Evolutionary conservation across 1,139 yeast species (phyloP), one percentile per base, ranked within the genome.

Genomic region (Wickerhamomyces sp.): DNA sequence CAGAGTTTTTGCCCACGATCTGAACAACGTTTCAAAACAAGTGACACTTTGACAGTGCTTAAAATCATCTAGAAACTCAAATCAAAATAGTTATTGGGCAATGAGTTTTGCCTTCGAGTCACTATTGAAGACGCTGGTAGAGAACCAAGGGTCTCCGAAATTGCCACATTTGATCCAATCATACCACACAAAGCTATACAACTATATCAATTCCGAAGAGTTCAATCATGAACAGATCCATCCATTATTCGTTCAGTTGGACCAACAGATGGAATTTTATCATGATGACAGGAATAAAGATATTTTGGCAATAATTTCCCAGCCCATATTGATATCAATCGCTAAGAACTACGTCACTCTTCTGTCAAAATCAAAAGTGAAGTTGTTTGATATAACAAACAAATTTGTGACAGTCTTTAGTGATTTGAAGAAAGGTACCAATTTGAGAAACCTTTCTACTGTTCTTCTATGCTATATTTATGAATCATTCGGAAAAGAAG

Each of bases 401-500:
- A 52, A 49, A 36, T 55, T 57, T 44, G 55, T 58, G 10, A 42
- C 52, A 9, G 50, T 51, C 7, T 55, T 56, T 40, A 49, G 47
- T 34, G 53, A 50, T 30, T n/a, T 46, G 9, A 53, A 54, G 45
- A 47, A 46, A 34, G 43, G 49, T 4, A 23, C 27, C 3, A 38
- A 41, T 10, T 39, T 57, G 14, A 51, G 49, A 32, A 42, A 53
- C 15, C 14, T 56, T 14, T 39, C 53, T 7, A 44, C 47, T 44
- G 58, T 55, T 2, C 42, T 56, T 2, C 39, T 58, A 11, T 43
- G 53, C 3, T 39, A 45, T n/a, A 43, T 67, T 3, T 61, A 62
- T 44, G 65, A 64, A 45, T 46, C 52, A 1, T 67, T 63, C 50
- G 64, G 66, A 5, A 55, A 59, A 13, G 63, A 62, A 14, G 48